phyloP scores from a whole-genome alignment of 495 filamentous ascomycete genomes.

The Podospora fimiseda region DNA sequence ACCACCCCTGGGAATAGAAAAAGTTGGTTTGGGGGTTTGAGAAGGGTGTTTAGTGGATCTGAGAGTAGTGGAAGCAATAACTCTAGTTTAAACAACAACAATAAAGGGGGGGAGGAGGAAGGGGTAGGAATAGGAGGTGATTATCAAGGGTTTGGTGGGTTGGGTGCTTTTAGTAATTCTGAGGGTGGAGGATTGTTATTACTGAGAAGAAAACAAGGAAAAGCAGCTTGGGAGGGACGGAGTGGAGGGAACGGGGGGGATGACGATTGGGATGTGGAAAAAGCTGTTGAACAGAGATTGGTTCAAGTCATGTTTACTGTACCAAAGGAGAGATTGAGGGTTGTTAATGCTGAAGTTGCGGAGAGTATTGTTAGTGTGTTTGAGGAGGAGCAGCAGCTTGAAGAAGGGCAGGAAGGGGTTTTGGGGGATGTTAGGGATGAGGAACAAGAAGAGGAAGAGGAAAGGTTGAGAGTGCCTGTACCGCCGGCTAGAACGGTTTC shows the following conservation, averaged over 20 bases:
- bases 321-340: conserved; percentile 72
- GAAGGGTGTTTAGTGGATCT: conserved; percentile 36
- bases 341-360: conserved; percentile 67
- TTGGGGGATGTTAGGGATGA: conserved; percentile 3
- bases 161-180: too few relatives aligned
- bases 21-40: conserved; percentile 46
- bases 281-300: conserved; percentile 66
- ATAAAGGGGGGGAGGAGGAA: conserved; percentile 18
- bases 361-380: conserved; percentile 37
- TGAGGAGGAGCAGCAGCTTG: conserved; percentile 24
- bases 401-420: conserved; percentile 2
- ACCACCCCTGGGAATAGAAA: conserved; percentile 25
- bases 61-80: too few relatives aligned
- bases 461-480: not conserved
- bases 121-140: conserved; percentile 13
- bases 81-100: too few relatives aligned
- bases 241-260: conserved; percentile 15
- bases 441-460: not conserved
- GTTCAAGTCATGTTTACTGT: conserved; percentile 96
- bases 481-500: not conserved
- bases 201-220: conserved; percentile 35
- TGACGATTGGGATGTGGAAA: conserved; percentile 85
- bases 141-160: conserved; percentile 20
- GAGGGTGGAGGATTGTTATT: conserved; percentile 20
- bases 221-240: conserved; percentile 31